phyloP scores from a whole-genome alignment of 805 yeast species.

The Suhomyces kilbournensis region DNA sequence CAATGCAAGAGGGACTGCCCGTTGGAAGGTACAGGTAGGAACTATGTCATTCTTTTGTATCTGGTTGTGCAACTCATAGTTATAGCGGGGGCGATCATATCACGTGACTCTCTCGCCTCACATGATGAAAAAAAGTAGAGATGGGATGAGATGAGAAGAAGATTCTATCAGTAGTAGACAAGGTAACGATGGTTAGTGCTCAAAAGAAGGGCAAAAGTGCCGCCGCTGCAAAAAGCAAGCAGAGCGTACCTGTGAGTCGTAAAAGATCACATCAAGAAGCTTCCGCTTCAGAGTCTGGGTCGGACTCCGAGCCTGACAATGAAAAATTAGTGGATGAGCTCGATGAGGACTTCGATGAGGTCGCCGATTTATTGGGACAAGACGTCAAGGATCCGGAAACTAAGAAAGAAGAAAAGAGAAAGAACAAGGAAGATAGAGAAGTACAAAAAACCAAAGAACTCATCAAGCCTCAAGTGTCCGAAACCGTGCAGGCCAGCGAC shows the following conservation, averaged over 20 bases:
- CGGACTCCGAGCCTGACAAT: constrained; percentile 32
- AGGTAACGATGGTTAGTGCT: constrained; percentile 8
- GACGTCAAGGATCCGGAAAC: constrained; percentile 42
- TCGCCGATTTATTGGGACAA: constrained; percentile 50
- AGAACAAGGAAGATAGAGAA: constrained; percentile 13
- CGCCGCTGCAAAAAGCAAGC: constrained; percentile 11
- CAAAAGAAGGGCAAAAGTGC: constrained; percentile 7
- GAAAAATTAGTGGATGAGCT: constrained; percentile 51
- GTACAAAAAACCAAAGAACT: constrained; percentile 22
- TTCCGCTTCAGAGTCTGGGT: constrained; percentile 17
- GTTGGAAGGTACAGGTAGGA: too few relatives aligned
- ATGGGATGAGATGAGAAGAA: constrained; percentile 14
- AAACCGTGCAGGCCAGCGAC: constrained; percentile 17
- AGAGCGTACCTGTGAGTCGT: constrained; percentile 16
- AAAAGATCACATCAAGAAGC: constrained; percentile 12
- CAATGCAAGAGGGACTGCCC: too few relatives aligned
- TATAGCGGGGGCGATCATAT: neutral
- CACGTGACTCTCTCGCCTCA: neutral
- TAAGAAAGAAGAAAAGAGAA: constrained; percentile 19
- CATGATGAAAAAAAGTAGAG: neutral
- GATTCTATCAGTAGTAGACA: constrained; percentile 1
- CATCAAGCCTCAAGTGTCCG: constrained; percentile 29
- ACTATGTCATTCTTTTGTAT: neutral
- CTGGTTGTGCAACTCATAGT: neutral
- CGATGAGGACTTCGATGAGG: constrained; percentile 57